phyloP scores from a whole-genome alignment of 495 filamentous ascomycete species.

The Penicillium macrosclerotiorum region DNA sequence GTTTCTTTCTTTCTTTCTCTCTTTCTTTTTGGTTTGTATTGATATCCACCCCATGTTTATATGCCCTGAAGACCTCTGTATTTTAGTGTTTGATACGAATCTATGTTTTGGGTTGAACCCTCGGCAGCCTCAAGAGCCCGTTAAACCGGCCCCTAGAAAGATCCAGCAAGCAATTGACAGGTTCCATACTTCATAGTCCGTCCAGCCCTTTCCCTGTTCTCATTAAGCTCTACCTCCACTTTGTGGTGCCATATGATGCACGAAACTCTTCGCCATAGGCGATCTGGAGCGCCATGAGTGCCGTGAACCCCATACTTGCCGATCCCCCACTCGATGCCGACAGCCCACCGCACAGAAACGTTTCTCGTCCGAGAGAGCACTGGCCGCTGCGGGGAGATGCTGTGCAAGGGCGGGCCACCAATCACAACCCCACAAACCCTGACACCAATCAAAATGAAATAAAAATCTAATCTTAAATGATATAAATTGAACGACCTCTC shows the following conservation, averaged over 20 bases:
- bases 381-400: conserved; percentile 10
- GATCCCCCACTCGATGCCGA: conserved; percentile 1
- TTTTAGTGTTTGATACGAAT: conserved; percentile 6
- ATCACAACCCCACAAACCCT: conserved; percentile 1
- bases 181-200: too few relatives aligned
- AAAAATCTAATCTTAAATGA: not conserved
- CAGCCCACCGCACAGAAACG: not conserved
- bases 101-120: too few relatives aligned
- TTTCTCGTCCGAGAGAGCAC: conserved; percentile 5
- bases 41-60: conserved; percentile 15
- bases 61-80: not conserved
- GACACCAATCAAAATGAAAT: conserved; percentile 1
- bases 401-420: not conserved
- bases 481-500: not conserved
- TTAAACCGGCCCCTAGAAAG: too few relatives aligned
- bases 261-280: too few relatives aligned
- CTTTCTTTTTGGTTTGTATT: not conserved
- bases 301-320: not conserved
- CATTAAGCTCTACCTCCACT: too few relatives aligned
- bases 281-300: not conserved
- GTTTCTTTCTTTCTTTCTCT: not conserved
- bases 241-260: too few relatives aligned
- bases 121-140: too few relatives aligned
- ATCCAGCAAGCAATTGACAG: too few relatives aligned
- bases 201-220: too few relatives aligned